phyloP scores from a whole-genome alignment of 192 early-diverging fungal genomes.

The Bifiguratus adelaidae region DNA sequence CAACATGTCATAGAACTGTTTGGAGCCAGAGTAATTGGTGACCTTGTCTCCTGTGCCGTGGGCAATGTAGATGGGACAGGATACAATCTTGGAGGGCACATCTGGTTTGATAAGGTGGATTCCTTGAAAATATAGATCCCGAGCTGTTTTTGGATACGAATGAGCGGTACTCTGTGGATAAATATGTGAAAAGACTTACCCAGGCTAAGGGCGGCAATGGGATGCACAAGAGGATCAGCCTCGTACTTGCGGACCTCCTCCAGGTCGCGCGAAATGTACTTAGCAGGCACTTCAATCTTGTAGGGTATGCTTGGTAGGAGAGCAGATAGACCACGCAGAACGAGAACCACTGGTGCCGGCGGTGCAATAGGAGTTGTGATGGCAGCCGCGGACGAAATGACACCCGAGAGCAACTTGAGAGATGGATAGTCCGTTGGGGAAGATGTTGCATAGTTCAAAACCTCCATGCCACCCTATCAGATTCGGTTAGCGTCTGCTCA shows the following conservation, averaged over 20 bases:
- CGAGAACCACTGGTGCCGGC: constrained; percentile 15
- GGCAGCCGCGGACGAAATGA: constrained; percentile 46
- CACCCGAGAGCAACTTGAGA: constrained; percentile 21
- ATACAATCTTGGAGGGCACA: too few relatives aligned
- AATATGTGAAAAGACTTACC: constrained; percentile 9
- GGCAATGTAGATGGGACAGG: constrained; percentile 41
- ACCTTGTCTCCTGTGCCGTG: constrained; percentile 41
- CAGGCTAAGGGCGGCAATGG: constrained; percentile 27
- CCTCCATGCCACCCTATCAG: constrained; percentile 35
- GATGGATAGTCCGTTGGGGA: constrained; percentile 14
- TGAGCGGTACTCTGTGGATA: neutral
- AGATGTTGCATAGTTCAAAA: constrained; percentile 37
- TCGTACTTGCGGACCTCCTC: constrained; percentile 34
- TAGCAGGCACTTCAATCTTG: constrained; percentile 22
- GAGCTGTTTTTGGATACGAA: constrained; percentile 7
- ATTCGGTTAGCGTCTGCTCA: neutral
- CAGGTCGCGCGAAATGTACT: constrained; percentile 24
- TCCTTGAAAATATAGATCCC: constrained; percentile 39
- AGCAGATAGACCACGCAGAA: constrained; percentile 17
- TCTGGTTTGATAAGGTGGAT: too few relatives aligned
- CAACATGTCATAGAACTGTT: constrained; percentile 24
- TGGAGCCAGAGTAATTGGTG: constrained; percentile 14
- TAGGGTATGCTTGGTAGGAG: constrained; percentile 33
- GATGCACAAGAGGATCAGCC: constrained; percentile 44
- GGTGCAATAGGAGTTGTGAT: constrained; percentile 14